Evolutionary conservation across 257 asterid genomes (phyloP), one percentile per base, ranked within the genome.

Genomic region (Leptodermis oblonga): DNA sequence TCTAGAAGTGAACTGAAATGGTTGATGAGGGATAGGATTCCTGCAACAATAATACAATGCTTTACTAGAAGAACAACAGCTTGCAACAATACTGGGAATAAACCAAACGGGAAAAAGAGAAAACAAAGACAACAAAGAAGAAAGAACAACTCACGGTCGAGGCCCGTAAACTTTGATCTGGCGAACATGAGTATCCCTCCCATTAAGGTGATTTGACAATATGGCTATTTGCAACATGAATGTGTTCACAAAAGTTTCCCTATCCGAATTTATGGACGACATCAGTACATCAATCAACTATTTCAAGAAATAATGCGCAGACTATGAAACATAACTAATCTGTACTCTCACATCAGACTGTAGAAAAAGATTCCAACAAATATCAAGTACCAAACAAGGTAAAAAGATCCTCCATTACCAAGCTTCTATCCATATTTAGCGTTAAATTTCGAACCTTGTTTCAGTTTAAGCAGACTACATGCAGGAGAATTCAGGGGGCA

Each of bases 81-180:
- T 54, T 49, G 18, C 51, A 53, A 51, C 4, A 17, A 23, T 0
- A 0, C 4, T 20, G 15, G 39, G 15, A 60, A 49, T 28, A 46
- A 70, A 51, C 18, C 2, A 4, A 42, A 61, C 31, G 34, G 41
- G n/a, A n/a, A 51, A 28, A 34, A 11, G 23, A 49, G 36, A 46
- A 70, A 52, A 68, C 5, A 42, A 54, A 43, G 63, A 52, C 25
- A 63, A 51, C 9, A 28, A n/a, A n/a, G 23, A 15, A 69, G 41
- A 34, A 5, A 45, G 70, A 42, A 7, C 15, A 48, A 86, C 98
- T 55, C 82, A 93, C 95, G 76, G 96, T 67, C 88, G 84, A 52
- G 99, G 99, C 62, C 99, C 97, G 68, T 88, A 88, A 77, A 90
- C 90, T 88, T 93, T 93, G 76, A 93, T 87, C 78, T 93, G 99